Evolutionary conservation across 2,329 filamentous ascomycete species (phyloP).

Genomic region (Fusarium multiceps): DNA sequence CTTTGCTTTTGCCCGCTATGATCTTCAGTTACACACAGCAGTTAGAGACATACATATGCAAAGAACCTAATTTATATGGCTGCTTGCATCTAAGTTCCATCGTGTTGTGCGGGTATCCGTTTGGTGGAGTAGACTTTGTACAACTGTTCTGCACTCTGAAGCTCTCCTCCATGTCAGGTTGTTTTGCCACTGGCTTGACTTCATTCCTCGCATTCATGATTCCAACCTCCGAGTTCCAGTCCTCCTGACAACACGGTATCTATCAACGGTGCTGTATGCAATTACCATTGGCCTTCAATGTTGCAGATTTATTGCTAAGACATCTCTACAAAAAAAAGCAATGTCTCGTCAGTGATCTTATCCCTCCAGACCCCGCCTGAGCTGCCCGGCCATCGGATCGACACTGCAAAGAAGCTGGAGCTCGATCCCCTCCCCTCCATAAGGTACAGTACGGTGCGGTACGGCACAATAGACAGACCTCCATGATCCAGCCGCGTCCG

Average conservation of each 20-base stretch:
- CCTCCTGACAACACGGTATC: neutral
- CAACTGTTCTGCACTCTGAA: slow-evolving; percentile 1
- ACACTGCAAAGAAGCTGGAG: slow-evolving; percentile 32
- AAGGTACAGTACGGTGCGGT: neutral
- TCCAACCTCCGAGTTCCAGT: slow-evolving; percentile 16
- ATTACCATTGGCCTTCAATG: neutral
- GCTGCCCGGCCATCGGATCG: slow-evolving; percentile 38
- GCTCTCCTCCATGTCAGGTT: neutral
- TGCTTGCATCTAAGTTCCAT: slow-evolving; percentile 26
- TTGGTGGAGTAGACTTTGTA: neutral
- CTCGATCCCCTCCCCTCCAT: neutral
- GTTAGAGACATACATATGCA: slow-evolving; percentile 26
- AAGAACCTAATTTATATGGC: slow-evolving; percentile 29
- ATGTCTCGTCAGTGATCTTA: slow-evolving; percentile 17
- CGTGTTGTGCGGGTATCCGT: slow-evolving; percentile 25
- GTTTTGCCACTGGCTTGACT: slow-evolving; percentile 18
- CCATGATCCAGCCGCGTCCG: slow-evolving; percentile 32
- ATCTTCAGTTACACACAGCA: neutral
- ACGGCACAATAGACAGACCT: neutral
- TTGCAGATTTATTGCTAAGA: neutral
- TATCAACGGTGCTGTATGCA: neutral
- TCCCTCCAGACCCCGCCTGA: slow-evolving; percentile 13
- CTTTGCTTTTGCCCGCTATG: slow-evolving; percentile 13
- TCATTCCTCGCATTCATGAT: slow-evolving; percentile 20
- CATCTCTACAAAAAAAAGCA: slow-evolving; percentile 9